Conservation (phyloP, 2,329 filamentous ascomycete species). For the Pestalotiopsis sp. region DNA sequence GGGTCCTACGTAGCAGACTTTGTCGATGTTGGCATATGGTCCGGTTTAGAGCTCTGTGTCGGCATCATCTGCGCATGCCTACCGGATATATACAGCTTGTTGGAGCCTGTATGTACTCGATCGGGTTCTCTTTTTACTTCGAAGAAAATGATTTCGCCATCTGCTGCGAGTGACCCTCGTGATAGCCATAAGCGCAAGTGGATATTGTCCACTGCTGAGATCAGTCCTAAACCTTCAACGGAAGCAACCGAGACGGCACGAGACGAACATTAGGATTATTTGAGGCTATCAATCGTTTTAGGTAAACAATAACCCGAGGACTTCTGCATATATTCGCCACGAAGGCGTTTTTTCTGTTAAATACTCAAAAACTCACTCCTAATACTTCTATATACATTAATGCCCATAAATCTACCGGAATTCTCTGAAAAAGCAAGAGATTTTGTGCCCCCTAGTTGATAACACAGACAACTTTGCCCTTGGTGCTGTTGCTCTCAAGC, state of each 20-base stretch:
- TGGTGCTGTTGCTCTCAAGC: no score
- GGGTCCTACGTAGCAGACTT: slow-evolving; percentile 29
- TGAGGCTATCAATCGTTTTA: no score
- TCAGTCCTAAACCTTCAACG: background rate
- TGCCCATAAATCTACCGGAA: no score
- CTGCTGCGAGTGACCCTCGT: background rate
- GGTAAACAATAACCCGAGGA: no score
- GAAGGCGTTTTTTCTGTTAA: no score
- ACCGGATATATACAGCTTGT: slow-evolving; percentile 35
- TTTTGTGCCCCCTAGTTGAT: no score
- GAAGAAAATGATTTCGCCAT: background rate
- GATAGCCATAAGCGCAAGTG: background rate
- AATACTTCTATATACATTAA: no score
- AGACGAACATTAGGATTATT: no score
- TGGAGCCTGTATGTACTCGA: slow-evolving; percentile 16
- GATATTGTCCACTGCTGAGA: background rate
- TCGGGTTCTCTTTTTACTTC: background rate
- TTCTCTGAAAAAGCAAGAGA: no score
- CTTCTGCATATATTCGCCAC: no score
- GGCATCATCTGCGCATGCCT: slow-evolving; percentile 41
- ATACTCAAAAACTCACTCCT: no score
- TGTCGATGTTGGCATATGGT: slow-evolving; percentile 34
- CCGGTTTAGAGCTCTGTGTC: slow-evolving; percentile 39
- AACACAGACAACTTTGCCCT: no score
- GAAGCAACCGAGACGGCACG: background rate